phyloP scores from a whole-genome alignment of 208 protist species.

The Hexamita inflata region DNA sequence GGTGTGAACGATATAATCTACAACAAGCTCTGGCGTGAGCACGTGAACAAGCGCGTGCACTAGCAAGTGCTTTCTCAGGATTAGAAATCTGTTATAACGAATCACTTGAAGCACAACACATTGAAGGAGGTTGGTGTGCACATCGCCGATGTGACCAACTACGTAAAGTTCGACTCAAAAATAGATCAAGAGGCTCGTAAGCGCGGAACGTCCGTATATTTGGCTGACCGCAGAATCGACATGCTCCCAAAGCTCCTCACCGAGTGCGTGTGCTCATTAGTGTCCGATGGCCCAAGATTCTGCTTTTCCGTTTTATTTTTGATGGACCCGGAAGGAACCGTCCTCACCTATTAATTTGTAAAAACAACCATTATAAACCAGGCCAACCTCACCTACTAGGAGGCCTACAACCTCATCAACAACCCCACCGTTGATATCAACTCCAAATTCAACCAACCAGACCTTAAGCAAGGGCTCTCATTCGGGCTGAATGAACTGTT shows the following conservation, averaged over 20 bases:
- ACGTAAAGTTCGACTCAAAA: conserved; percentile 64
- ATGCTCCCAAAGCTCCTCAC: conserved; percentile 83
- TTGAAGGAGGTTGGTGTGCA: conserved; percentile 85
- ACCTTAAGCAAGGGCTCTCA: too few species aligned
- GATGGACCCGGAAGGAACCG: conserved; percentile 28
- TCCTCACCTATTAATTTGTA: too few species aligned
- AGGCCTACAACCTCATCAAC: too few species aligned
- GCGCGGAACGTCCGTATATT: conserved; percentile 76
- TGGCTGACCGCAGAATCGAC: conserved; percentile 78
- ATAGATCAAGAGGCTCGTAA: conserved; percentile 76
- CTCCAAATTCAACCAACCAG: too few species aligned
- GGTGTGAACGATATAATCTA: conserved; percentile 51
- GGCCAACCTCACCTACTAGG: too few species aligned
- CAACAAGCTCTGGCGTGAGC: too few species aligned
- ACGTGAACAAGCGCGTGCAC: too few species aligned
- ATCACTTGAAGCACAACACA: too few species aligned
- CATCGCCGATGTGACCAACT: conserved; percentile 87
- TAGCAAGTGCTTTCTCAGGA: too few species aligned
- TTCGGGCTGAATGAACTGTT: background rate
- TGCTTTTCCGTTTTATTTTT: conserved; percentile 77
- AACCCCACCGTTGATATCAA: too few species aligned
- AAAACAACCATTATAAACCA: too few species aligned
- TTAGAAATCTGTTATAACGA: too few species aligned
- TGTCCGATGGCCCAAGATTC: conserved; percentile 64
- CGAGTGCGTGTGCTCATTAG: conserved; percentile 78